A percentile compares a stretch with the other conserved stretches of the same genome.
These are phyloP conservation scores for Saksenaea oblongispora DNA, from an alignment of 371 early-diverging fungal genomes.

Conservation along the genomic window DNA sequence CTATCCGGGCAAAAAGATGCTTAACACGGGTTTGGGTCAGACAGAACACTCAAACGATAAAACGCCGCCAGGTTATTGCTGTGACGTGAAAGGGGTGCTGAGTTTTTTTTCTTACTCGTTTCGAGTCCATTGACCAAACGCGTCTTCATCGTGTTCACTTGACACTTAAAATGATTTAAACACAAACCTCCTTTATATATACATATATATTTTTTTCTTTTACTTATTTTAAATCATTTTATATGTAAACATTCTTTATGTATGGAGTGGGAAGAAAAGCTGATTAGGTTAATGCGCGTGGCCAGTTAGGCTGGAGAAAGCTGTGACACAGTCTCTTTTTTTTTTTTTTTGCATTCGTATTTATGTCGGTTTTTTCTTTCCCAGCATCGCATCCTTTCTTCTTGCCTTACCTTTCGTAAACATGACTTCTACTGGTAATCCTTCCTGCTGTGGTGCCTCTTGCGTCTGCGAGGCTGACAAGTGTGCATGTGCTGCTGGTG, in stretches of 20 bases:
- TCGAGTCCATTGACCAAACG: too few species aligned
- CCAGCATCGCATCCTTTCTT: neutral
- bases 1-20: slow-evolving; percentile 1
- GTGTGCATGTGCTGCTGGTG: slow-evolving; percentile 3
- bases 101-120: neutral
- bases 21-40: neutral
- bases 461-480: neutral
- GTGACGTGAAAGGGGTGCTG: slow-evolving; percentile 4
- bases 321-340: neutral
- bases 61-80: neutral
- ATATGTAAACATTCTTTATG: too few species aligned
- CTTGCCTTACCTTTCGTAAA: neutral
- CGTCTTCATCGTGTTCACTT: too few species aligned
- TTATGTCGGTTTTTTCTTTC: neutral
- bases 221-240: too few species aligned
- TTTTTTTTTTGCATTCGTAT: neutral
- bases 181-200: too few species aligned
- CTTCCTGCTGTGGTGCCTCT: slow-evolving; percentile 6
- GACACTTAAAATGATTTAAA: too few species aligned
- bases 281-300: neutral
- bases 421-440: slow-evolving; percentile 10
- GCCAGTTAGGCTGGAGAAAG: neutral
- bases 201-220: too few species aligned
- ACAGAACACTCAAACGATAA: neutral
- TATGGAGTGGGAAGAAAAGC: neutral